phyloP scores from a whole-genome alignment of 78 protist species.

The Bigelowiella natans region DNA sequence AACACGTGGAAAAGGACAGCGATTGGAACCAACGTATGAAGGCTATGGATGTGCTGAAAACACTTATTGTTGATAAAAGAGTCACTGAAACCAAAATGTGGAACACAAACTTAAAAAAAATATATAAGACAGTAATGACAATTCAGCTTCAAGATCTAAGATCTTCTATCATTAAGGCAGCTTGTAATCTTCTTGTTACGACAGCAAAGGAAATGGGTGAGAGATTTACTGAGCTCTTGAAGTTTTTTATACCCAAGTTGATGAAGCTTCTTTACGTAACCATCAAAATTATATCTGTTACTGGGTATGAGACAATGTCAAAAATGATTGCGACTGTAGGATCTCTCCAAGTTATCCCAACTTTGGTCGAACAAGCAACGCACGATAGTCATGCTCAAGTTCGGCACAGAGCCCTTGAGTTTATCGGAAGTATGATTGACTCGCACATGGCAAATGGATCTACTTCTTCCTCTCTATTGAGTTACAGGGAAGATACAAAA shows the following conservation, averaged over 20 bases:
- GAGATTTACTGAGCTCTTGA: background rate
- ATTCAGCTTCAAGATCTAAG: background rate
- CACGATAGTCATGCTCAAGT: too few relatives aligned
- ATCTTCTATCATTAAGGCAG: background rate
- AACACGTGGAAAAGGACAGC: background rate
- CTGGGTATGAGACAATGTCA: too few relatives aligned
- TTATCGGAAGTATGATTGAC: too few relatives aligned
- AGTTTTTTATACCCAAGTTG: background rate
- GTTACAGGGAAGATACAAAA: too few relatives aligned
- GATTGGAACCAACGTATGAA: background rate
- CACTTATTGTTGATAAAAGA: background rate
- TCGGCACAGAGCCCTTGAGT: too few relatives aligned
- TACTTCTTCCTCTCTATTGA: too few relatives aligned
- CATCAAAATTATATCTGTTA: too few relatives aligned
- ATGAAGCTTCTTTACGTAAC: background rate
- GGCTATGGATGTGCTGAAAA: background rate
- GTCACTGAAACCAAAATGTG: background rate
- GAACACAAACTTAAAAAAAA: background rate
- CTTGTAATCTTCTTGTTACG: background rate
- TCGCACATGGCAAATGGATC: too few relatives aligned
- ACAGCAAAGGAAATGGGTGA: background rate
- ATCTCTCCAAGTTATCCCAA: too few relatives aligned
- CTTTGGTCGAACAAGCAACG: too few relatives aligned
- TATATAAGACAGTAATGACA: background rate
- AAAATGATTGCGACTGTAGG: too few relatives aligned